These are phyloP conservation scores for Alternaria brassicae DNA, from an alignment of 2,329 filamentous ascomycete species.

Conservation along the genomic window DNA sequence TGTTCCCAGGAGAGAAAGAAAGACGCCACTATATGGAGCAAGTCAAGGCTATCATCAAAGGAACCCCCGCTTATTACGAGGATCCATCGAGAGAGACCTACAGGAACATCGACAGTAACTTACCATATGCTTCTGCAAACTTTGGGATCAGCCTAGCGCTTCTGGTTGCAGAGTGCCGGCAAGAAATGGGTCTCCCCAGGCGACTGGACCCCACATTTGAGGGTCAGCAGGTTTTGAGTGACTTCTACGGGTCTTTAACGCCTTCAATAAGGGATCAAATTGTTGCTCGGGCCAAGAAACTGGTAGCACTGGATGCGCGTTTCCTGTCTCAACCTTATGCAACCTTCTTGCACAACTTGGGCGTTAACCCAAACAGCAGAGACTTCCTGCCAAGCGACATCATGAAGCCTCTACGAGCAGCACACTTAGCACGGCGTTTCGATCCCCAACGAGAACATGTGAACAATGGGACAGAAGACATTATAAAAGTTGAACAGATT, in stretches of 20 bases:
- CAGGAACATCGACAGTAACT: conserved; percentile 10
- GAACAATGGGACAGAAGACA: neutral
- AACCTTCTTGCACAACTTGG: conserved; percentile 23
- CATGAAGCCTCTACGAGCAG: conserved; percentile 30
- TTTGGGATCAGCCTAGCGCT: conserved; percentile 26
- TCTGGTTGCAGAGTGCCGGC: conserved; percentile 17
- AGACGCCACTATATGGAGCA: conserved; percentile 22
- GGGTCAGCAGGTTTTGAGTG: conserved; percentile 16
- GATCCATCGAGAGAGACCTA: neutral
- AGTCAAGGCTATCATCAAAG: conserved; percentile 26
- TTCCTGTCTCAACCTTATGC: conserved; percentile 18
- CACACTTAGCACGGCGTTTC: conserved; percentile 26
- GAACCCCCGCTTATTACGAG: conserved; percentile 11
- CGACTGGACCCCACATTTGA: neutral
- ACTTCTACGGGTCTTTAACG: conserved; percentile 34
- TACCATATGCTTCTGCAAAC: conserved; percentile 15
- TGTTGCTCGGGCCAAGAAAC: conserved; percentile 20
- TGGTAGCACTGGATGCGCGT: conserved; percentile 24
- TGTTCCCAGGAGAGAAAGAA: conserved; percentile 32
- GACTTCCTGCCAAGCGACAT: conserved; percentile 38
- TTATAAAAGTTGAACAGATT: conserved; percentile 27
- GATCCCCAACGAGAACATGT: neutral
- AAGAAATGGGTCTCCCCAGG: conserved; percentile 7
- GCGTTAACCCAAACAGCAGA: conserved; percentile 20
- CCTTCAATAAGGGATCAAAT: conserved; percentile 23